phyloP scores from a whole-genome alignment of 1,139 yeast genomes.

The Magnusiomyces paraingens region DNA sequence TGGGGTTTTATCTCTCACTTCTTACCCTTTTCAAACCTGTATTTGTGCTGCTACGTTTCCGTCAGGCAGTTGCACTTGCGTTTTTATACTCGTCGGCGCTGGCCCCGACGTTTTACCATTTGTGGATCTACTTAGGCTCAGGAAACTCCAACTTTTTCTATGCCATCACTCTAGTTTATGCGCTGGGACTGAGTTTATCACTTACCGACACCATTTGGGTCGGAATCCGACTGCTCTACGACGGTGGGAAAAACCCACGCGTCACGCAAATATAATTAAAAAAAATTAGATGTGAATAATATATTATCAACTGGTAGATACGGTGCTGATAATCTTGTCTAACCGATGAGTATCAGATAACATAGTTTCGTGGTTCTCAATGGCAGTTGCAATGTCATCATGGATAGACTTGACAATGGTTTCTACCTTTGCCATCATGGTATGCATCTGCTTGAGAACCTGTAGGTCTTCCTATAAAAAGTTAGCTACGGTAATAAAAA shows the following conservation, averaged over 20 bases:
- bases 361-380: constrained; percentile 21
- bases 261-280: constrained; percentile 12
- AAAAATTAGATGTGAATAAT: neutral
- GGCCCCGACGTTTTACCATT: constrained; percentile 84
- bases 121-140: constrained; percentile 92
- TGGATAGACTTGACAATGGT: constrained; percentile 26
- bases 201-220: constrained; percentile 82
- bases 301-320: neutral
- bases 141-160: constrained; percentile 96
- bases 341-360: constrained; percentile 12
- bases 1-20: constrained; percentile 60
- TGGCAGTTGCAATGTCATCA: constrained; percentile 21
- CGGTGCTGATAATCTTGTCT: neutral
- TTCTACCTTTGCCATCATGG: constrained; percentile 24
- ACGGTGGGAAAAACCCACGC: constrained; percentile 35
- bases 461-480: neutral
- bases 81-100: constrained; percentile 49
- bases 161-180: constrained; percentile 82
- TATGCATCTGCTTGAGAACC: constrained; percentile 17
- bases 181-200: constrained; percentile 61
- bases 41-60: constrained; percentile 37
- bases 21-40: constrained; percentile 50
- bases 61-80: constrained; percentile 39
- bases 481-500: neutral
- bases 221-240: constrained; percentile 64